phyloP scores from a whole-genome alignment of 495 filamentous ascomycete species.

The Poronia punctata region DNA sequence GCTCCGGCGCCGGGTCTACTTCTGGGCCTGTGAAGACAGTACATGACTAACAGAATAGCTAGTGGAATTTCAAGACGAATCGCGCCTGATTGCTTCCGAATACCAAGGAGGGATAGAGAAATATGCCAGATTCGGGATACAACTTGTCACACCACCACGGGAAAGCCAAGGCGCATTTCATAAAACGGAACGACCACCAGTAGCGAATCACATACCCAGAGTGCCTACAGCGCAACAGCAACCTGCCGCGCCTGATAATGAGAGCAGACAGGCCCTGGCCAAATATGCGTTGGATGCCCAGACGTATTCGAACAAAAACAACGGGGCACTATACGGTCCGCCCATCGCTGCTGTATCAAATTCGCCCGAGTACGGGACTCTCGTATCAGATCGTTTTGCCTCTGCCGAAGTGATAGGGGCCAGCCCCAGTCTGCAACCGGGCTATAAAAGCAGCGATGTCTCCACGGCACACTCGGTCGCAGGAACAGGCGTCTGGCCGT shows the following conservation, averaged over 20 bases:
- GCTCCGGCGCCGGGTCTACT: neutral
- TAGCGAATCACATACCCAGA: constrained; percentile 8
- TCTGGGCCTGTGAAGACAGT: neutral
- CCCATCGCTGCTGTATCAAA: constrained; percentile 9
- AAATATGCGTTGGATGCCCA: constrained; percentile 15
- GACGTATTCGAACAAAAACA: constrained; percentile 20
- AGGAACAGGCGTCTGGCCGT: constrained; percentile 18
- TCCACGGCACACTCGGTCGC: constrained; percentile 24
- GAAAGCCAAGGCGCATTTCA: too few species aligned
- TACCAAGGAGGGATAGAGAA: constrained; percentile 75
- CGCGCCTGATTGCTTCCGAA: constrained; percentile 82
- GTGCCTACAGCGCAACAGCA: too few species aligned
- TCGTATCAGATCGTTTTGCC: constrained; percentile 18
- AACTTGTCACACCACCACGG: constrained; percentile 18
- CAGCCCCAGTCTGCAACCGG: constrained; percentile 14
- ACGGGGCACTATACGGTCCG: constrained; percentile 14
- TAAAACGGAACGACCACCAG: too few species aligned
- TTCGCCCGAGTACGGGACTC: constrained; percentile 12
- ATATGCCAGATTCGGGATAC: constrained; percentile 55
- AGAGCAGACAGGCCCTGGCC: constrained; percentile 12
- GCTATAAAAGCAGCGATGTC: constrained; percentile 23
- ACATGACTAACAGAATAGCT: constrained; percentile 12
- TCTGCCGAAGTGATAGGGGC: constrained; percentile 15
- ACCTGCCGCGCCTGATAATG: too few species aligned
- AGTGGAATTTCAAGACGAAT: constrained; percentile 81